A percentile compares a stretch with the other conserved stretches of the same genome.
phyloP scores from a whole-genome alignment of 768 basidiomycete genomes.

The Tremella yokohamensis region DNA sequence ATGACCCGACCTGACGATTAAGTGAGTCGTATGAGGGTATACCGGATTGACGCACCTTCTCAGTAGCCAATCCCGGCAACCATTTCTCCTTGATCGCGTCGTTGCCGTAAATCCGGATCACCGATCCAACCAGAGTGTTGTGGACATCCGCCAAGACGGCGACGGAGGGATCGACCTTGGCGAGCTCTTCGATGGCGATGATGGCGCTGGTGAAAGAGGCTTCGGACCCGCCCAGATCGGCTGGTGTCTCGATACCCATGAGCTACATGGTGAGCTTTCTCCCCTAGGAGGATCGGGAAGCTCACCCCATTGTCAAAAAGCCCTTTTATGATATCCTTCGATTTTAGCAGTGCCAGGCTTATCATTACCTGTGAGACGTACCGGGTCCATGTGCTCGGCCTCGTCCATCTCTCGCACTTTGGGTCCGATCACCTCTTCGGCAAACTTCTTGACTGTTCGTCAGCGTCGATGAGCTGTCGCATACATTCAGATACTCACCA shows the following conservation, averaged over 20 bases:
- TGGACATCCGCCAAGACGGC: conserved; percentile 97
- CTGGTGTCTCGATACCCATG: conserved; percentile 93
- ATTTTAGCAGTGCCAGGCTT: not conserved
- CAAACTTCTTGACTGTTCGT: conserved; percentile 73
- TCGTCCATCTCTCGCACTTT: conserved; percentile 98
- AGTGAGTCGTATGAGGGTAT: not conserved
- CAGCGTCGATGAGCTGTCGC: not conserved
- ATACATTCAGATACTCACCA: conserved; percentile 56
- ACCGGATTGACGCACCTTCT: conserved; percentile 58
- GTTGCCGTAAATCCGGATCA: conserved; percentile 79
- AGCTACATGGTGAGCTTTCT: conserved; percentile 58
- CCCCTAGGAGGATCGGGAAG: too few species aligned
- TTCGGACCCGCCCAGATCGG: conserved; percentile 79
- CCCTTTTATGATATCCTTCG: conserved; percentile 63
- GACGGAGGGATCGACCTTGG: conserved; percentile 91
- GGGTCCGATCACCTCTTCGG: conserved; percentile 80
- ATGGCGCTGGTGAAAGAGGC: conserved; percentile 92
- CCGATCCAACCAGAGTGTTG: conserved; percentile 96
- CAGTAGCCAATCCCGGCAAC: conserved; percentile 74
- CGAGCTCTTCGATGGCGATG: conserved; percentile 94
- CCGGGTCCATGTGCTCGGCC: conserved; percentile 87
- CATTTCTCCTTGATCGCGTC: conserved; percentile 82
- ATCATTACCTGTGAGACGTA: conserved; percentile 17
- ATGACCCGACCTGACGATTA: conserved; percentile 75
- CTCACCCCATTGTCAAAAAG: conserved; percentile 92